Conservation (phyloP, 2,329 filamentous ascomycete species). For the Amauroascus verrucosus region DNA sequence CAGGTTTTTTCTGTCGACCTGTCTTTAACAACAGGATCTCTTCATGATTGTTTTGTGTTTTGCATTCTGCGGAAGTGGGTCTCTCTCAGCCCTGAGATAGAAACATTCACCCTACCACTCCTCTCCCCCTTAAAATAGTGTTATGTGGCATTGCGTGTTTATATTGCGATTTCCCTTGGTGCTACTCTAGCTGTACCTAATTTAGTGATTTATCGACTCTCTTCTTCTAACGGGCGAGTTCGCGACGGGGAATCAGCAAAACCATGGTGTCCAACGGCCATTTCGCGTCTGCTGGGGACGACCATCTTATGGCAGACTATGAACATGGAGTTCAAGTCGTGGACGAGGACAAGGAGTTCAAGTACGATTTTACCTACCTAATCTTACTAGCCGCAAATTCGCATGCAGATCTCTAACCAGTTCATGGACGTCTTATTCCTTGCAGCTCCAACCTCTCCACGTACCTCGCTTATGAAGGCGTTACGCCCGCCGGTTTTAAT, state of each 20-base stretch:
- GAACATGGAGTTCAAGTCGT: slow-evolving; percentile 95
- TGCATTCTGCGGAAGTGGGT: not conserved
- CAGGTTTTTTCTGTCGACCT: not conserved
- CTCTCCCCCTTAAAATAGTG: not conserved
- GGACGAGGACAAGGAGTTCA: slow-evolving; percentile 93
- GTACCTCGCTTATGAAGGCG: slow-evolving; percentile 69
- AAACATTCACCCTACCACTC: not conserved
- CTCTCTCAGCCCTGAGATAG: not conserved
- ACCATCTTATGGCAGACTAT: slow-evolving; percentile 43
- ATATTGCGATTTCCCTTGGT: not conserved
- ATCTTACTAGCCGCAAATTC: not conserved
- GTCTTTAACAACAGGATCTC: not conserved
- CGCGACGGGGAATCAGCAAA: slow-evolving; percentile 18
- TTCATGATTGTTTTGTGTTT: not conserved
- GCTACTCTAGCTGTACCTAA: not conserved
- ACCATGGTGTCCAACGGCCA: slow-evolving; percentile 38
- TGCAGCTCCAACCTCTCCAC: slow-evolving; percentile 62
- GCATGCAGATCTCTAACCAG: slow-evolving; percentile 13
- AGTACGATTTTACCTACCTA: slow-evolving; percentile 47
- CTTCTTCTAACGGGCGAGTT: slow-evolving; percentile 11
- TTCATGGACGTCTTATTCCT: not conserved
- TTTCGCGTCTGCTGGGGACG: slow-evolving; percentile 35
- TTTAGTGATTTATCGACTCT: not conserved
- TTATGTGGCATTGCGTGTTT: not conserved
- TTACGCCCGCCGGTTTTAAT: slow-evolving; percentile 89